These are phyloP conservation scores for Cupressus sempervirens DNA, from an alignment of 75 land plant species.

Conservation along the genomic window DNA sequence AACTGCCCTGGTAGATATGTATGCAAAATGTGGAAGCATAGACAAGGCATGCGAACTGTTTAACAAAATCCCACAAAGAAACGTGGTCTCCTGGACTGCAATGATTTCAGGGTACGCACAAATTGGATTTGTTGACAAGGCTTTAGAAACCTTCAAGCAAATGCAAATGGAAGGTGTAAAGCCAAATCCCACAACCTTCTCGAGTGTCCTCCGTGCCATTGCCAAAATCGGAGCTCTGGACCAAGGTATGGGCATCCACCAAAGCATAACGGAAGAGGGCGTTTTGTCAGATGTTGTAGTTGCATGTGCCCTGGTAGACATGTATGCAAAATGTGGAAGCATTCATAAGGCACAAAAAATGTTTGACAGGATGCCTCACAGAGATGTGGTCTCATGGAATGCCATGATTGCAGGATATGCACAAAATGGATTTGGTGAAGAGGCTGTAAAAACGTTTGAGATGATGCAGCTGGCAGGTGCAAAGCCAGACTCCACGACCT, in stretches of 20 bases:
- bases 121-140: slow-evolving; percentile 3
- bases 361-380: background rate
- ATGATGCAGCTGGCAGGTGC: too few species aligned
- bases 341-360: slow-evolving; percentile 11
- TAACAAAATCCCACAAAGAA: slow-evolving; percentile 12
- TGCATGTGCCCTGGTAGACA: slow-evolving; percentile 27
- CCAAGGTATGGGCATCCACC: slow-evolving; percentile 13
- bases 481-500: too few species aligned
- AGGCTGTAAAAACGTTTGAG: too few species aligned
- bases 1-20: slow-evolving; percentile 18
- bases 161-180: slow-evolving; percentile 15
- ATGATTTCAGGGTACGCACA: slow-evolving; percentile 19
- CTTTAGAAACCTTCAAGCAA: slow-evolving; percentile 14
- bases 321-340: slow-evolving; percentile 27
- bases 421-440: too few species aligned
- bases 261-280: background rate
- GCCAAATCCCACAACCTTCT: slow-evolving; percentile 4
- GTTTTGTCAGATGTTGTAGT: slow-evolving; percentile 10
- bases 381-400: too few species aligned
- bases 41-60: slow-evolving; percentile 10
- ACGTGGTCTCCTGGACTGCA: slow-evolving; percentile 20
- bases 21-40: slow-evolving; percentile 22
- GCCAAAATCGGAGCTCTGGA: slow-evolving; percentile 12
- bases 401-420: too few species aligned
- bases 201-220: slow-evolving; percentile 21